phyloP scores from a whole-genome alignment of 1,284 basidiomycete genomes.

The Sporisorium scitamineum region DNA sequence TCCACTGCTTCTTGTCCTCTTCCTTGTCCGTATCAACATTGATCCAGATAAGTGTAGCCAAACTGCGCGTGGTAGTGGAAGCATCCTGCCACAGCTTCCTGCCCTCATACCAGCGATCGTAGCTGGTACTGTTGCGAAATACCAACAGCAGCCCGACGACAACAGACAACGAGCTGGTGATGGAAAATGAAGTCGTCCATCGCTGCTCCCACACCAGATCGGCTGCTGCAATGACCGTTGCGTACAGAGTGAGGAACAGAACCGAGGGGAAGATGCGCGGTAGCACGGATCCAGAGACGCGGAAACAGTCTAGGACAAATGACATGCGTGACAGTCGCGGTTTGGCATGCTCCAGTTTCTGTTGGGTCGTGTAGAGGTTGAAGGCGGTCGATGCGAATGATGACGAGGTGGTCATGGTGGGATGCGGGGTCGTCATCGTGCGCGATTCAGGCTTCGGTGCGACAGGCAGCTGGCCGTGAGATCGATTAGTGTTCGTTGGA shows the following conservation, averaged over 20 bases:
- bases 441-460: neutral
- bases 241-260: conserved; percentile 82
- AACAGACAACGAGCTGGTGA: conserved; percentile 86
- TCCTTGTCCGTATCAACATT: conserved; percentile 72
- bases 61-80: conserved; percentile 74
- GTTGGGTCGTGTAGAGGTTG: conserved; percentile 24
- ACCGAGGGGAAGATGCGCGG: conserved; percentile 76
- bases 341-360: conserved; percentile 34
- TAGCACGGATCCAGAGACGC: conserved; percentile 75
- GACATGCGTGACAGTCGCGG: conserved; percentile 70
- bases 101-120: conserved; percentile 82
- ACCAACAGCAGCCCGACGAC: conserved; percentile 76
- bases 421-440: neutral
- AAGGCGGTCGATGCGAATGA: conserved; percentile 29
- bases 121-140: conserved; percentile 69
- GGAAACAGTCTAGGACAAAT: conserved; percentile 87
- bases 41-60: conserved; percentile 81
- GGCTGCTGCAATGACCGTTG: conserved; percentile 74
- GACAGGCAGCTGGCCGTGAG: neutral
- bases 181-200: conserved; percentile 77
- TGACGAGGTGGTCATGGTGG: conserved; percentile 13
- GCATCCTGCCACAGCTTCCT: conserved; percentile 78
- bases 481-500: neutral
- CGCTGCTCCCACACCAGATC: conserved; percentile 74
- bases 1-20: conserved; percentile 50